phyloP scores from a whole-genome alignment of 148 eudicot genomes.

The Chenopodium suecicum region DNA sequence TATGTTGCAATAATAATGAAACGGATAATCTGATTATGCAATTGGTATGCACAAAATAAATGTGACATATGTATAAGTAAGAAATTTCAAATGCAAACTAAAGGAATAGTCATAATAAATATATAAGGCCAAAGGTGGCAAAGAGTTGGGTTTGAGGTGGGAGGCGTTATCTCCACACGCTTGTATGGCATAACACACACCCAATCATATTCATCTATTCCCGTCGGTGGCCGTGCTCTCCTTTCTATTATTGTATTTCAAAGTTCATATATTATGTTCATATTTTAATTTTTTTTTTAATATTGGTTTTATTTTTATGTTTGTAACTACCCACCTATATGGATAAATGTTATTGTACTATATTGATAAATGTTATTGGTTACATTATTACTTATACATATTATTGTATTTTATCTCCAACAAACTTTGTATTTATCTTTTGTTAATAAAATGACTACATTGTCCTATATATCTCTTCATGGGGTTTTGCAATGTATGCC shows the following conservation, averaged over 20 bases:
- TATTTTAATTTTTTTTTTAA: background rate
- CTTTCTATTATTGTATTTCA: background rate
- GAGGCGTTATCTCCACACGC: slow-evolving; percentile 16
- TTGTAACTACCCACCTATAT: slow-evolving; percentile 16
- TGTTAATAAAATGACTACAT: background rate
- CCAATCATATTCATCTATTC: slow-evolving; percentile 1
- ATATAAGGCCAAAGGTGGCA: background rate
- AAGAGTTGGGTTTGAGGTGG: background rate
- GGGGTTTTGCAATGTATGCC: background rate
- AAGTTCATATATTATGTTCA: background rate
- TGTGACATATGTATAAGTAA: background rate
- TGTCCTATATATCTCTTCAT: background rate
- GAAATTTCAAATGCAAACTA: no score
- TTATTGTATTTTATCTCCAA: background rate
- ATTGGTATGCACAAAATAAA: background rate
- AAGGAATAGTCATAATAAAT: no score
- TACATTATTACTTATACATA: no score
- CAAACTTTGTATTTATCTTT: background rate
- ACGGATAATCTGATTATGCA: background rate
- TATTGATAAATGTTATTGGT: background rate
- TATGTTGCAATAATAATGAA: no score
- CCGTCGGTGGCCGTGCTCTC: slow-evolving; percentile 9
- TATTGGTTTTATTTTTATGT: background rate
- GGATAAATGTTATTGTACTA: background rate
- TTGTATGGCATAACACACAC: background rate